Evolutionary conservation across 2,329 filamentous ascomycete species (phyloP).

Genomic region (Dactylellina cionopaga): DNA sequence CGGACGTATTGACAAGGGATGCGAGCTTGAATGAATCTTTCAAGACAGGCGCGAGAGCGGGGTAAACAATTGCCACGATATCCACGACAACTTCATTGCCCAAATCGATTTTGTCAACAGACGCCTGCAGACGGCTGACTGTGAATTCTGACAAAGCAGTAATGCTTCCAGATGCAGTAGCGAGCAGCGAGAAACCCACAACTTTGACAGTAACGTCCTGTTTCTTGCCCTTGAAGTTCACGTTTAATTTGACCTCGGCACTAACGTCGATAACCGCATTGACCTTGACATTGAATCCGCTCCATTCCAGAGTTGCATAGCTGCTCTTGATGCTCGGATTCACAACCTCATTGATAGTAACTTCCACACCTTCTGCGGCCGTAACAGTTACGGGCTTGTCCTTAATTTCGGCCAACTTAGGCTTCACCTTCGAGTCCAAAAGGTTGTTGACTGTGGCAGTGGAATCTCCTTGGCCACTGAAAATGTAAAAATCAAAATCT

Average conservation of each 20-base stretch:
- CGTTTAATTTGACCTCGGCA: slow-evolving; percentile 13
- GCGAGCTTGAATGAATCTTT: slow-evolving; percentile 32
- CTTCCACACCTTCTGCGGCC: slow-evolving; percentile 1
- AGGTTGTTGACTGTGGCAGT: slow-evolving; percentile 22
- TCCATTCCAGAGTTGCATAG: slow-evolving; percentile 23
- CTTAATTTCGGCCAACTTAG: slow-evolving; percentile 12
- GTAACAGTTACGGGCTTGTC: slow-evolving; percentile 19
- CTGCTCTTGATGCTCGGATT: slow-evolving; percentile 20
- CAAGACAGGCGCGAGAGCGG: slow-evolving; percentile 20
- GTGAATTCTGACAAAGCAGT: slow-evolving; percentile 1
- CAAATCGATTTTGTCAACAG: slow-evolving; percentile 14
- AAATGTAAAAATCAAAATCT: slow-evolving; percentile 40
- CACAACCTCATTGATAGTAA: slow-evolving; percentile 16
- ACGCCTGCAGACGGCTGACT: slow-evolving; percentile 7
- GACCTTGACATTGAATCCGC: not conserved
- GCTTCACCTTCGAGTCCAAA: slow-evolving; percentile 27
- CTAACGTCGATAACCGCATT: slow-evolving; percentile 21
- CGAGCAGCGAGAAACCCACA: not conserved
- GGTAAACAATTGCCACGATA: slow-evolving; percentile 24
- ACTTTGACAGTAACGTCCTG: slow-evolving; percentile 24
- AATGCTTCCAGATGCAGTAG: slow-evolving; percentile 19
- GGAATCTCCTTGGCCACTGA: slow-evolving; percentile 24
- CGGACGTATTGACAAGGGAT: slow-evolving; percentile 34
- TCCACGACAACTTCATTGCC: slow-evolving; percentile 15
- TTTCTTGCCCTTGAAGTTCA: slow-evolving; percentile 7